A percentile compares a stretch with the other conserved stretches of the same genome.
phyloP scores from a whole-genome alignment of 2,329 filamentous ascomycete genomes.

The Sarocladium brachiariae region DNA sequence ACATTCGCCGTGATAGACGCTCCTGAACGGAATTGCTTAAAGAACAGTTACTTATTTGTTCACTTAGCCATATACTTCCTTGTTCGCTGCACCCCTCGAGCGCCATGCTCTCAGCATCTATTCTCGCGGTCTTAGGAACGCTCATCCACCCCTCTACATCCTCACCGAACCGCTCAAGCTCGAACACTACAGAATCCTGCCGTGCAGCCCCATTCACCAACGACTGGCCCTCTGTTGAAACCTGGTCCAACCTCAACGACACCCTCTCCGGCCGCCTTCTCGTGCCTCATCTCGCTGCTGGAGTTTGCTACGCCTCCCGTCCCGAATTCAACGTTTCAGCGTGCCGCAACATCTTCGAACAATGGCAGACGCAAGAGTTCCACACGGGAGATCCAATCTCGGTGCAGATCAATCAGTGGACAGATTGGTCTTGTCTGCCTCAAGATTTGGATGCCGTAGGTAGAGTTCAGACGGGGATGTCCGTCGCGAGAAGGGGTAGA shows the following conservation, averaged over 20 bases:
- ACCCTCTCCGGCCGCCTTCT: slow-evolving; percentile 33
- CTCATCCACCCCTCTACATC: neutral
- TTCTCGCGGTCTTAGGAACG: neutral
- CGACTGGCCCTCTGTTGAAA: slow-evolving; percentile 39
- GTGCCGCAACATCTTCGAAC: slow-evolving; percentile 21
- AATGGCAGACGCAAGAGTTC: slow-evolving; percentile 24
- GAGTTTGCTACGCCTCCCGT: slow-evolving; percentile 22
- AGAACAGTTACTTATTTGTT: too few species aligned
- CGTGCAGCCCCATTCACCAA: slow-evolving; percentile 39
- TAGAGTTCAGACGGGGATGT: neutral
- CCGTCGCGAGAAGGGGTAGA: neutral
- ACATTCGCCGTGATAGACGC: too few species aligned
- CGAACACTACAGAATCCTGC: slow-evolving; percentile 16
- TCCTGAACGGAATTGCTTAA: too few species aligned
- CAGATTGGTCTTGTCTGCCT: slow-evolving; percentile 45
- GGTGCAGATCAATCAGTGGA: slow-evolving; percentile 33
- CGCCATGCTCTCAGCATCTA: neutral
- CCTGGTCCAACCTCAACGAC: slow-evolving; percentile 40
- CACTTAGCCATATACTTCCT: too few species aligned
- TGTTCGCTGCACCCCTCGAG: too few species aligned
- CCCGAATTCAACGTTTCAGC: slow-evolving; percentile 18
- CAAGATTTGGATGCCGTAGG: slow-evolving; percentile 26
- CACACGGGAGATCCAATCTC: slow-evolving; percentile 25
- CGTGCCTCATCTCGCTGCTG: slow-evolving; percentile 25
- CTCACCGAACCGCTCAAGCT: neutral